These are phyloP conservation scores for Aphanomyces invadans DNA, from an alignment of 352 stramenopile species.

Conservation along the genomic window DNA sequence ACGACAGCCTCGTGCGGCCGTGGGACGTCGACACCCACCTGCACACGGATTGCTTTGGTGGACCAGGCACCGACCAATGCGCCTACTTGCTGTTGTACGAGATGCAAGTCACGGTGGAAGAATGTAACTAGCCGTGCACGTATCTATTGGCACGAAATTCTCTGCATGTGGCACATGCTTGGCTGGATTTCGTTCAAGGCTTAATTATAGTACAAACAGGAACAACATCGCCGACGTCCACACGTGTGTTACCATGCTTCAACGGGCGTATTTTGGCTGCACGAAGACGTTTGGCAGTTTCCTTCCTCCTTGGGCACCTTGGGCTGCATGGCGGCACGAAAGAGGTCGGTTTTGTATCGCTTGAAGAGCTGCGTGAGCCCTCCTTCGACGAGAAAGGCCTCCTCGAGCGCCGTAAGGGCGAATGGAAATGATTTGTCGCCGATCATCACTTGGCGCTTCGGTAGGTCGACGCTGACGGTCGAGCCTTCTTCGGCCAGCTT, in stretches of 20 bases:
- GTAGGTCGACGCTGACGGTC: conserved; percentile 62
- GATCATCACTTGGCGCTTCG: conserved; percentile 54
- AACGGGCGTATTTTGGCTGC: not conserved
- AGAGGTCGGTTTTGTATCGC: conserved; percentile 79
- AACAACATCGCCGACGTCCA: too few species aligned
- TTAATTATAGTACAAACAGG: too few species aligned
- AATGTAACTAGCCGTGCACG: too few species aligned
- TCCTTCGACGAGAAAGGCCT: conserved; percentile 71
- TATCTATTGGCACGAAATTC: too few species aligned
- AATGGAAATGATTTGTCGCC: conserved; percentile 55
- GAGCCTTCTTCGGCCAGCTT: conserved; percentile 55
- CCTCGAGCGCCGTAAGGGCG: conserved; percentile 64
- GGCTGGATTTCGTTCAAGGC: too few species aligned
- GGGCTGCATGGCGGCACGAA: conserved; percentile 65
- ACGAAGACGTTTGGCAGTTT: not conserved
- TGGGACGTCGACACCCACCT: not conserved
- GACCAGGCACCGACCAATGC: not conserved
- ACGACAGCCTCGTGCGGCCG: not conserved
- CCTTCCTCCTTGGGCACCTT: conserved; percentile 29
- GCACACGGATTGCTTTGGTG: not conserved
- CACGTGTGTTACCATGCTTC: not conserved
- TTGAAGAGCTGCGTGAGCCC: conserved; percentile 70
- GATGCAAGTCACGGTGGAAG: not conserved
- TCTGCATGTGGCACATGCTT: too few species aligned
- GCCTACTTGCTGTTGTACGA: conserved; percentile 7